Percentiles rank a stretch among this genome's conserved stretches.
These are phyloP conservation scores for Hymenoscyphus linearis DNA, from an alignment of 2,329 filamentous ascomycete species.

Conservation along the genomic window DNA sequence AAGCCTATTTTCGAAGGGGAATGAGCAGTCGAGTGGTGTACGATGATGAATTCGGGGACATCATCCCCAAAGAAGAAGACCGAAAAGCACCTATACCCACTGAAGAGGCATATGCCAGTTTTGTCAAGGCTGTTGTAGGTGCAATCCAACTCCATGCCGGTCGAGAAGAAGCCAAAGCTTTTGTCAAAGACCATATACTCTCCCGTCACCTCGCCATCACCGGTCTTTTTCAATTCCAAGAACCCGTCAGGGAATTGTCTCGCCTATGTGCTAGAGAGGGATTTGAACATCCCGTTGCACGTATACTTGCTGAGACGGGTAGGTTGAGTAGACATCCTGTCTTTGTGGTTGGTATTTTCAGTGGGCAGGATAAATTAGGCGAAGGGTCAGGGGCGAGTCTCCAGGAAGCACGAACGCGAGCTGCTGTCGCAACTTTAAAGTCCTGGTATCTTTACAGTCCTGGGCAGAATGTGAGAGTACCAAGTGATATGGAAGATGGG, in stretches of 20 bases:
- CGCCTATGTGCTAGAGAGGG: conserved; percentile 82
- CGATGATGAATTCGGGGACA: conserved; percentile 80
- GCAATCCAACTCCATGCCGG: conserved; percentile 83
- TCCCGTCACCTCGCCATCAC: conserved; percentile 72
- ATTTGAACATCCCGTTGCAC: conserved; percentile 81
- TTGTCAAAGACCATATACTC: conserved; percentile 80
- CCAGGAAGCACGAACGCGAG: conserved; percentile 70
- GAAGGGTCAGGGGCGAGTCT: conserved; percentile 80
- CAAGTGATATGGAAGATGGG: conserved; percentile 41
- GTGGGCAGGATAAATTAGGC: conserved; percentile 82
- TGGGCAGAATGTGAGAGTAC: conserved; percentile 35
- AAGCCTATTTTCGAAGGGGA: conserved; percentile 56
- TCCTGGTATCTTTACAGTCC: conserved; percentile 96
- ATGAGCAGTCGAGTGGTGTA: conserved; percentile 73
- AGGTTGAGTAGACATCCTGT: conserved; percentile 79
- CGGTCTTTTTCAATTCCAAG: conserved; percentile 75
- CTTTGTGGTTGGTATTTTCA: conserved; percentile 90
- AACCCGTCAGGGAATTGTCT: conserved; percentile 77
- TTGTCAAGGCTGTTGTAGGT: conserved; percentile 79
- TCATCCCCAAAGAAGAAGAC: conserved; percentile 30
- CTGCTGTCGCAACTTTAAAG: conserved; percentile 81
- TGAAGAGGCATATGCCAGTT: conserved; percentile 59
- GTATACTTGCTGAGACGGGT: conserved; percentile 87
- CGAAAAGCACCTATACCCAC: conserved; percentile 25
- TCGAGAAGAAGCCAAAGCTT: conserved; percentile 69